These are phyloP conservation scores for Physaria fendleri DNA, from an alignment of 345 rosid species.

Conservation along the genomic window DNA sequence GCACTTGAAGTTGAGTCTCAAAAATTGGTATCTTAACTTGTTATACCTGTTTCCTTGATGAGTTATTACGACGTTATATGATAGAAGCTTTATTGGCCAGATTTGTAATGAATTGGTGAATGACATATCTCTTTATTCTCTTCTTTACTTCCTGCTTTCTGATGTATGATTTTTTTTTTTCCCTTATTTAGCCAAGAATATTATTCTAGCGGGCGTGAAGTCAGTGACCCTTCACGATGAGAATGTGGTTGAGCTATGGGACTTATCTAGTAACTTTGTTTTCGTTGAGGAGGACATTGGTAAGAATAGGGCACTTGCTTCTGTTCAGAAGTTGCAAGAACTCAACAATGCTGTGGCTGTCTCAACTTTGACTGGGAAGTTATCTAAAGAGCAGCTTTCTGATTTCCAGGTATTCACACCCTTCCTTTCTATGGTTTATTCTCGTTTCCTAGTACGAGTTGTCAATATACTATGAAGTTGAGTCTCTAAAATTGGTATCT, in stretches of 20 bases:
- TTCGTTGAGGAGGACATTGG: slow-evolving; percentile 74
- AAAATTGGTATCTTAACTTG: neutral
- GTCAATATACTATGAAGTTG: neutral
- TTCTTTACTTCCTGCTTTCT: neutral
- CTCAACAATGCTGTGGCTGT: slow-evolving; percentile 75
- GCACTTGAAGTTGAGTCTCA: neutral
- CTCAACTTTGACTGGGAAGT: slow-evolving; percentile 49
- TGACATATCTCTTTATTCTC: neutral
- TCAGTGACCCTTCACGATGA: slow-evolving; percentile 87
- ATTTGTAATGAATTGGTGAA: neutral
- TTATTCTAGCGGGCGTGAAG: slow-evolving; percentile 90
- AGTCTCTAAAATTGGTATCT: neutral
- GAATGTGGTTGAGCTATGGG: slow-evolving; percentile 72
- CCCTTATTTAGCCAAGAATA: slow-evolving; percentile 66
- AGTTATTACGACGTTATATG: neutral
- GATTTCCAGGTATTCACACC: slow-evolving; percentile 57
- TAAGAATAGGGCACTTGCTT: slow-evolving; percentile 76
- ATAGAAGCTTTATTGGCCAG: neutral
- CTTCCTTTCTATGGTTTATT: neutral
- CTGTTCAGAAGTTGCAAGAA: slow-evolving; percentile 81
- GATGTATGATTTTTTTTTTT: neutral
- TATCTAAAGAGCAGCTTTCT: slow-evolving; percentile 70
- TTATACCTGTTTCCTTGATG: neutral
- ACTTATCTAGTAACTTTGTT: slow-evolving; percentile 69
- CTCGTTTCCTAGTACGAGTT: neutral